phyloP scores from a whole-genome alignment of 441 rosid species.

The Gossypium schwendimanii region DNA sequence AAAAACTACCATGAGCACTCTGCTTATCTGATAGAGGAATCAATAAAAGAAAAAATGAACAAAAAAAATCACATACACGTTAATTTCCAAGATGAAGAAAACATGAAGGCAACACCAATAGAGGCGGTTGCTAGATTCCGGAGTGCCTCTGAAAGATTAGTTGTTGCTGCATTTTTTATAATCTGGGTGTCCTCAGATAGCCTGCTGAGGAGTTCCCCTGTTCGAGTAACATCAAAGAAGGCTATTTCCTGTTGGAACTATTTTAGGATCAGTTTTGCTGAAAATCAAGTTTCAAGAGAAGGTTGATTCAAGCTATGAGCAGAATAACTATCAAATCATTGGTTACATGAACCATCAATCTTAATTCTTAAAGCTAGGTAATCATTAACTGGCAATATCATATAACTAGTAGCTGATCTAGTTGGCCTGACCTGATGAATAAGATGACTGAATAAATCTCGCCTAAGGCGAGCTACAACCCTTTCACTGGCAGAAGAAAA shows the following conservation, averaged over 20 bases:
- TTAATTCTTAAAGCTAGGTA: neutral
- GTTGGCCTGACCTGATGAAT: conserved; percentile 53
- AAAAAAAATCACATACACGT: conserved; percentile 41
- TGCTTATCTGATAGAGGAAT: conserved; percentile 7
- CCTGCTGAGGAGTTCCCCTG: conserved; percentile 92
- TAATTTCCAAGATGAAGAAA: conserved; percentile 83
- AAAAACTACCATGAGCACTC: conserved; percentile 3
- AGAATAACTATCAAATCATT: neutral
- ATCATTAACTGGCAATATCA: neutral
- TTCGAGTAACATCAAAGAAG: conserved; percentile 57
- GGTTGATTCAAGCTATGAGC: neutral
- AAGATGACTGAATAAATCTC: conserved; percentile 67
- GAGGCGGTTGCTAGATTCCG: conserved; percentile 67
- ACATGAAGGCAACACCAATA: conserved; percentile 87
- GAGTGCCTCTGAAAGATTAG: conserved; percentile 92
- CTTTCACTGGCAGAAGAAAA: conserved; percentile 85
- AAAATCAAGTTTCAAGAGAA: neutral
- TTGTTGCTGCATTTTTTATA: conserved; percentile 92
- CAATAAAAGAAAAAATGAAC: neutral
- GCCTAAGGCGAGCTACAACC: conserved; percentile 88
- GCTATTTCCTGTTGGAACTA: conserved; percentile 67
- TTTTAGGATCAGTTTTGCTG: conserved; percentile 11
- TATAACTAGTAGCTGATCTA: neutral
- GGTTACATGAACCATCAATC: neutral
- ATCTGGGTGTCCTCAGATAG: conserved; percentile 92